Evolutionary conservation across 441 rosid genomes (phyloP).

Genomic region (Euphorbia corollata): DNA sequence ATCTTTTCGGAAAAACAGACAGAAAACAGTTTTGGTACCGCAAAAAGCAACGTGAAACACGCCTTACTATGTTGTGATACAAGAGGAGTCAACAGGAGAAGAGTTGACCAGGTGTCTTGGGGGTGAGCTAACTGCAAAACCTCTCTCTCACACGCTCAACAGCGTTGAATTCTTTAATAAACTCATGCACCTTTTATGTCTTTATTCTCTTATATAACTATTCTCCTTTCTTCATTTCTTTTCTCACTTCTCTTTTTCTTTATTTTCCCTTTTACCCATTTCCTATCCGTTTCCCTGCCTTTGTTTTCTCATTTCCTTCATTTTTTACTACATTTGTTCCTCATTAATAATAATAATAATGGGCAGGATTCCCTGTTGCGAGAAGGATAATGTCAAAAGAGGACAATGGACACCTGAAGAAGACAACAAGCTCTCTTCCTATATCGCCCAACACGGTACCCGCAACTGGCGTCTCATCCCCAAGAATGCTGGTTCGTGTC

Average conservation of each 20-base stretch:
- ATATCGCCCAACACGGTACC: slow-evolving; percentile 89
- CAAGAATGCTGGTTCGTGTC: slow-evolving; percentile 64
- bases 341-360: slow-evolving; percentile 35
- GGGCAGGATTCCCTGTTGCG: slow-evolving; percentile 96
- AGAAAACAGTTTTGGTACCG: too few species aligned
- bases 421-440: slow-evolving; percentile 91
- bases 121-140: slow-evolving; percentile 85
- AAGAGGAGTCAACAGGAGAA: slow-evolving; percentile 12
- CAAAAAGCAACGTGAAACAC: too few species aligned
- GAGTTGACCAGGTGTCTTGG: slow-evolving; percentile 72
- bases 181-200: slow-evolving; percentile 70
- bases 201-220: slow-evolving; percentile 25
- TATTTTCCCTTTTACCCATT: slow-evolving; percentile 13
- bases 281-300: slow-evolving; percentile 2
- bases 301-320: not conserved
- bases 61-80: too few species aligned
- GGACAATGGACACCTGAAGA: slow-evolving; percentile 98
- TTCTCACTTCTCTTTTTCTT: slow-evolving; percentile 18
- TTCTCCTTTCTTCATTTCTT: slow-evolving; percentile 26
- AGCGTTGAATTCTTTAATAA: slow-evolving; percentile 94
- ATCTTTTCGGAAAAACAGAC: too few species aligned
- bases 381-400: slow-evolving; percentile 80
- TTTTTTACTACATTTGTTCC: slow-evolving; percentile 5
- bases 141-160: slow-evolving; percentile 73
- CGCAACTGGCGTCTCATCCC: slow-evolving; percentile 97